Evolutionary conservation across 345 rosid species (phyloP).

Genomic region (Rubroshorea leprosula): DNA sequence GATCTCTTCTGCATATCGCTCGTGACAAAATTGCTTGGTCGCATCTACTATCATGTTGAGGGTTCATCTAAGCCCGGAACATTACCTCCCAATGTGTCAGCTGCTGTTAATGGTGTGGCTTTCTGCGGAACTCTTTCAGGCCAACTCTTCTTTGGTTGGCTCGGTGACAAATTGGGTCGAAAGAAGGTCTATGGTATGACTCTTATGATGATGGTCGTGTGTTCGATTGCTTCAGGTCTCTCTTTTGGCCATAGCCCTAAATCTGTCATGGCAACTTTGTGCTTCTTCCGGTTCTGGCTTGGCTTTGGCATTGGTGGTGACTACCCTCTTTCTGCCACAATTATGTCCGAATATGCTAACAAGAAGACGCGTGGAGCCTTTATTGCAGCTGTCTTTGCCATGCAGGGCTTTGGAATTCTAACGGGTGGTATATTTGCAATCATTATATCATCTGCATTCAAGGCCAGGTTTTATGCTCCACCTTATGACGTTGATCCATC

Average conservation of each 20-base stretch:
- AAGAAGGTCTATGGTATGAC: conserved; percentile 69
- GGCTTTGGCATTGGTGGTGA: conserved; percentile 76
- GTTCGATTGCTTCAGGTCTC: conserved; percentile 55
- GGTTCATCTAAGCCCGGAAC: conserved; percentile 53
- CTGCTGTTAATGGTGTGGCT: conserved; percentile 68
- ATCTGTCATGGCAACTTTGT: conserved; percentile 48
- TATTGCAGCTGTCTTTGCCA: conserved; percentile 74
- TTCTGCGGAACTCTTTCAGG: conserved; percentile 58
- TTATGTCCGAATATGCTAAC: conserved; percentile 76
- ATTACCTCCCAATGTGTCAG: conserved; percentile 59
- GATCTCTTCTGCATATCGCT: conserved; percentile 71
- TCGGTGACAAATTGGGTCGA: conserved; percentile 62
- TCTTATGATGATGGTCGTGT: conserved; percentile 56
- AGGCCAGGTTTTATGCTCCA: conserved; percentile 43
- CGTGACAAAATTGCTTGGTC: conserved; percentile 69
- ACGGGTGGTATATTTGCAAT: conserved; percentile 66
- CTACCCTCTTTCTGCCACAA: conserved; percentile 64
- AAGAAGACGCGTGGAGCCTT: conserved; percentile 81
- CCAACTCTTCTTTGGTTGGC: too few species aligned
- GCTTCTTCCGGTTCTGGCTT: conserved; percentile 75
- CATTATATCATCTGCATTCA: conserved; percentile 39
- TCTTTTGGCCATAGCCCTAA: conserved; percentile 45
- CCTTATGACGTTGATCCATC: conserved; percentile 36
- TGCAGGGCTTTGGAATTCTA: conserved; percentile 80
- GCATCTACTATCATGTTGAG: conserved; percentile 54